These are phyloP conservation scores for Vinca minor DNA, from an alignment of 257 asterid genomes.

Conservation along the genomic window DNA sequence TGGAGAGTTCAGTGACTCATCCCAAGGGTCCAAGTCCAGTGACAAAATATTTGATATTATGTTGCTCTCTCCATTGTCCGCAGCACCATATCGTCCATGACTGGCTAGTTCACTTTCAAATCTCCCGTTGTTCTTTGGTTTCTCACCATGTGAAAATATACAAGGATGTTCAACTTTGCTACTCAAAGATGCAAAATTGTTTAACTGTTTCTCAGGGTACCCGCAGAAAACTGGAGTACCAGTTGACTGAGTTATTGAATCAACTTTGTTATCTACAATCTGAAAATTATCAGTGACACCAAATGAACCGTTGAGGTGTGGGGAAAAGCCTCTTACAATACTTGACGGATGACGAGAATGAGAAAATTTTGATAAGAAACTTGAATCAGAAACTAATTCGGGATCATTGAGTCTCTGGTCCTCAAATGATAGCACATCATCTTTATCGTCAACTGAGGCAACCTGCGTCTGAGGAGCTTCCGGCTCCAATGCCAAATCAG, in stretches of 20 bases:
- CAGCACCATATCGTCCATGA: constrained; percentile 18
- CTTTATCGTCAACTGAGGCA: constrained; percentile 35
- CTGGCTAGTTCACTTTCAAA: constrained; percentile 39
- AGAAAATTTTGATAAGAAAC: constrained; percentile 31
- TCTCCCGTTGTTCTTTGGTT: constrained; percentile 33
- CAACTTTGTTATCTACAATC: constrained; percentile 39
- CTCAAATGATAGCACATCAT: constrained; percentile 50
- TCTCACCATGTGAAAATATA: constrained; percentile 29
- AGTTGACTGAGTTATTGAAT: constrained; percentile 38
- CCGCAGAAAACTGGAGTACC: constrained; percentile 30
- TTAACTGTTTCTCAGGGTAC: constrained; percentile 33
- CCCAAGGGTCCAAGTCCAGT: constrained; percentile 74
- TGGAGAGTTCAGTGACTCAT: constrained; percentile 61
- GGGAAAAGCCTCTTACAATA: constrained; percentile 31
- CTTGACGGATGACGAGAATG: constrained; percentile 27
- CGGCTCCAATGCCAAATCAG: constrained; percentile 28
- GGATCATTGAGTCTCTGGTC: constrained; percentile 60
- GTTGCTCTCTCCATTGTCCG: constrained; percentile 70
- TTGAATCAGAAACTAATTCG: constrained; percentile 32
- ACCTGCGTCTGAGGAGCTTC: constrained; percentile 23
- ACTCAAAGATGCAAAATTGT: constrained; percentile 25
- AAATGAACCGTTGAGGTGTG: constrained; percentile 28
- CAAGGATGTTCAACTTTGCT: constrained; percentile 31
- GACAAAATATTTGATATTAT: constrained; percentile 80
- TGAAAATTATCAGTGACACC: constrained; percentile 33